phyloP scores from a whole-genome alignment of 164 flowering plant species.

The Magnolia kwangsiensis region DNA sequence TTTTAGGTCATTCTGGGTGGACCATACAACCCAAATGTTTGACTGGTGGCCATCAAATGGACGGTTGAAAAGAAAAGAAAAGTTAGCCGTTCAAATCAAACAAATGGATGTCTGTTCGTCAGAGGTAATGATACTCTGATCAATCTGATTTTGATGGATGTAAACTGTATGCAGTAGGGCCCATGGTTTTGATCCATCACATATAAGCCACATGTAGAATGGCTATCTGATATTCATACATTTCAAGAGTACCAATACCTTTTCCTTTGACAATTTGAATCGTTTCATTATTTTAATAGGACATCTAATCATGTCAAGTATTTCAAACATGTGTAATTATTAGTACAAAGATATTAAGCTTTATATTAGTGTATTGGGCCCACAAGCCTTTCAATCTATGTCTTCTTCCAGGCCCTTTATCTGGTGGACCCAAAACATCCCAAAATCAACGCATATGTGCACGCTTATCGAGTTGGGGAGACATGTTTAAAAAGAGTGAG shows the following conservation, averaged over 20 bases:
- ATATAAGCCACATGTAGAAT: too few species aligned
- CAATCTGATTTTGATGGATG: too few species aligned
- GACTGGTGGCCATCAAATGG: too few species aligned
- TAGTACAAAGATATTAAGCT: constrained; percentile 5
- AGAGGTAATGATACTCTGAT: too few species aligned
- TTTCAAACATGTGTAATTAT: constrained; percentile 14
- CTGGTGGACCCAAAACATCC: background rate
- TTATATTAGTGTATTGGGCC: background rate
- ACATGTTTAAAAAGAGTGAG: background rate
- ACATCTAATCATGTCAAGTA: constrained; percentile 10
- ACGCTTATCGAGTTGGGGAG: constrained; percentile 4
- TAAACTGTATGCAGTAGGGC: too few species aligned
- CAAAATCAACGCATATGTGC: background rate
- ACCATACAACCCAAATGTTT: too few species aligned
- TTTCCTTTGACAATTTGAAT: background rate
- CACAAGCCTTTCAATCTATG: background rate
- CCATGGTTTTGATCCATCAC: too few species aligned
- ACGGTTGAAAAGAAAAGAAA: too few species aligned
- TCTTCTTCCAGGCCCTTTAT: background rate
- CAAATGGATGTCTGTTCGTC: too few species aligned
- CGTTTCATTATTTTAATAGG: background rate
- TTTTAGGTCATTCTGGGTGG: too few species aligned
- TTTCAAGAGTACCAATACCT: background rate
- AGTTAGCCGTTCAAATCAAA: too few species aligned
- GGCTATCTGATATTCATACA: too few species aligned